Evolutionary conservation across 2,329 filamentous ascomycete genomes (phyloP), one percentile per base, ranked within the genome.

Genomic region (Aureobasidium sp.): DNA sequence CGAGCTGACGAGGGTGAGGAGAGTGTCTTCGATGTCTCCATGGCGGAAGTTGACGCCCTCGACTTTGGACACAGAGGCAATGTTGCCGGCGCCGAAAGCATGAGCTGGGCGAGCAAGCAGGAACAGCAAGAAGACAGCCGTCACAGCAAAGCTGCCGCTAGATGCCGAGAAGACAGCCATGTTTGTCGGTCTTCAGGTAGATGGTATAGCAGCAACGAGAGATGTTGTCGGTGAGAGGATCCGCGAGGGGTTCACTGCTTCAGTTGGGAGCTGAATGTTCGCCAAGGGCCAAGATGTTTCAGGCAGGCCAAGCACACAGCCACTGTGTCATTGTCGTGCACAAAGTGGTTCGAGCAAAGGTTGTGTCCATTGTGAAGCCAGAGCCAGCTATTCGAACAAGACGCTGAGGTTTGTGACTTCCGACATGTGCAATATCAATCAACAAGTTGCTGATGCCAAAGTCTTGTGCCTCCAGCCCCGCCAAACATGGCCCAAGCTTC

Each of bases 11-110:
- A 64, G 60, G 15, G 62, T 64, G 24, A 62, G 49, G 54, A 81
- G 76, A 69, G 79, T 76, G 64, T 81, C 78, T 66, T 81, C 78
- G 61, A 81, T 80, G 66, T 81, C 78, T 62, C 78, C 78, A 77
- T 81, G 78, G 53, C 78, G 76, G 77, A 77, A 81, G 67, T 81
- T 81, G 63, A 77, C 72, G 8, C 78, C 78, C 67, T 81, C 75
- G 57, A 77, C 71, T 52, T 70, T 70, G 31, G 74, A 75, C 45
- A 76, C 71, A 4, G 72, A 74, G 22, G 74, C 74, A 63, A 77
- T 77, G 66, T 81, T 81, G 35, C 78, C 78, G 6, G 78, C 78
- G 54, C 78, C 78, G 65, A 81, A 81, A 53, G 74, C 74, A 33
- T 71, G 67, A 59, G 71, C 72, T 52, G 70, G 71, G 22, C 50